Evolutionary conservation across 768 basidiomycete genomes (phyloP).

Genomic region (Trametes cubensis): DNA sequence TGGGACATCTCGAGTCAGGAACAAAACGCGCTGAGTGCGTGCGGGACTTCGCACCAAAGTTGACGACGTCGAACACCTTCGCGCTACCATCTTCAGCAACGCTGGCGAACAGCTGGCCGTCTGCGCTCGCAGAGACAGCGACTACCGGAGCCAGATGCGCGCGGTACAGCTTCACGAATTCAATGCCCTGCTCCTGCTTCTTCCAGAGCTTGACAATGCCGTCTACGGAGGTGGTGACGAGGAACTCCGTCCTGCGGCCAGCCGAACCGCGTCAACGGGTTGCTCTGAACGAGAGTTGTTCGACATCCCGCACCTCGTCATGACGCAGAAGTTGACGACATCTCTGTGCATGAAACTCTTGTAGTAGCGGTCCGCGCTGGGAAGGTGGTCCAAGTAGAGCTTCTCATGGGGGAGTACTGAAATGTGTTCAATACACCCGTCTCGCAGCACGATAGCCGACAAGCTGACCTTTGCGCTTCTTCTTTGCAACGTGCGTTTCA

Average conservation of each 20-base stretch:
- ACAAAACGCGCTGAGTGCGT: neutral
- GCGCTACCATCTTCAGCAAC: conserved; percentile 89
- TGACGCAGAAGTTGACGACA: conserved; percentile 81
- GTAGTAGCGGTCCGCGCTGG: conserved; percentile 90
- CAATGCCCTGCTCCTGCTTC: conserved; percentile 93
- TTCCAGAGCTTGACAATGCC: conserved; percentile 99
- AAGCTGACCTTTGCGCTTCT: conserved; percentile 78
- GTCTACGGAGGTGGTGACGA: conserved; percentile 93
- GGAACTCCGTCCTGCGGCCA: conserved; percentile 78
- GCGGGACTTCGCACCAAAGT: conserved; percentile 73
- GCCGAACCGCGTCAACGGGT: neutral
- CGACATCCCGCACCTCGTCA: conserved; percentile 70
- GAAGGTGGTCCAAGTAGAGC: conserved; percentile 90
- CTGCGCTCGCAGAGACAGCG: conserved; percentile 83
- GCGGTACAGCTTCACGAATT: conserved; percentile 98
- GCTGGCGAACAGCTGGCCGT: conserved; percentile 91
- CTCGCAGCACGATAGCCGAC: neutral
- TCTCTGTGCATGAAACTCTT: conserved; percentile 99
- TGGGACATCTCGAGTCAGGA: neutral
- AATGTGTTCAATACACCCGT: conserved; percentile 3
- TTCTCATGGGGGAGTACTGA: conserved; percentile 92
- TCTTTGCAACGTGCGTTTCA: conserved; percentile 40
- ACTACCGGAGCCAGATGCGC: conserved; percentile 83
- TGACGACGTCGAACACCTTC: conserved; percentile 96
- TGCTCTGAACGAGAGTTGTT: neutral